Evolutionary conservation across 192 early-diverging fungal species (phyloP), one percentile per base, ranked within the genome.

Genomic region (Blastocladiella britannica): DNA sequence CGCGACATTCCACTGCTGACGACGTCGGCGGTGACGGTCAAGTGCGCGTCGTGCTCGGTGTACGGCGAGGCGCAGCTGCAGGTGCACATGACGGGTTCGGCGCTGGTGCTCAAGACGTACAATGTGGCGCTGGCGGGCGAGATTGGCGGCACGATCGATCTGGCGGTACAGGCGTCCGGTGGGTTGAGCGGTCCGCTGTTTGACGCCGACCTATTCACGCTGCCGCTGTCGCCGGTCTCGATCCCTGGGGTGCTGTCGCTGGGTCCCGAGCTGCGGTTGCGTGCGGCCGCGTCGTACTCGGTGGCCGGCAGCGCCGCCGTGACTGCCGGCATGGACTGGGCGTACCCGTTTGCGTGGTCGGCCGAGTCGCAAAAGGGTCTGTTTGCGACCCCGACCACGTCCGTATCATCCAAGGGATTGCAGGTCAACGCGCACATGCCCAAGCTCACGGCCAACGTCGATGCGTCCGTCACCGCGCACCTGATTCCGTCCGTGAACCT

Each of bases 401-500:
- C 55, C 47, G 55, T 26, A 7, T 47, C 28, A 2, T 31, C 27
- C 26, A 24, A 51, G 24, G 47, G 24, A 9, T 29, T 54, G 4
- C 26, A 28, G 8, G 25, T 61, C 25, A 24, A 61, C 25, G 29
- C 27, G 6, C 60, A 53, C 28, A 24, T 31, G 26, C 51, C 55
- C 24, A 55, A 31, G 25, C 12, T 25, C 24, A n/a, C 60, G 26
- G 26, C 55, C 12, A 26, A 61, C 22, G 26, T 61, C 28, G 25
- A 55, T 47, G 43, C 55, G 9, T 18, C 20, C 25, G 55, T 56
- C 12, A 54, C 43, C 28, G 60, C 25, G 29, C 60, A 61, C 28
- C 56, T 61, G 31, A 61, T 61, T 43, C 60, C 60, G 24, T 18
- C 18, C 15, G 20, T 61, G 26, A 26, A 30, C 55, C 28, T 61